These are phyloP conservation scores for Pythium pyrilobum DNA, from an alignment of 352 stramenopile species.

Conservation along the genomic window DNA sequence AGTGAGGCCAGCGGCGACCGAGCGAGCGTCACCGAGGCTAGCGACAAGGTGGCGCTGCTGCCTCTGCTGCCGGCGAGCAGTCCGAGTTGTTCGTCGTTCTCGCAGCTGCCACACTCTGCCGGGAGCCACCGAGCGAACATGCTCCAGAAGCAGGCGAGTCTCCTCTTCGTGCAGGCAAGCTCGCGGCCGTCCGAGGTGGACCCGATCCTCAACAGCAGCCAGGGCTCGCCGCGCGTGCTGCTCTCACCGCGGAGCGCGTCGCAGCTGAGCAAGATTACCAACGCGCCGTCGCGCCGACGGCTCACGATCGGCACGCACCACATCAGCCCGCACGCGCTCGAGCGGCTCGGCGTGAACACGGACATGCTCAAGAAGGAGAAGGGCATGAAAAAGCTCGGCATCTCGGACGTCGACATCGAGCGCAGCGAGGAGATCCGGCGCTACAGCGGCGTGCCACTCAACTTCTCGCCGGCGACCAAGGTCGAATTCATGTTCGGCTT, in stretches of 20 bases:
- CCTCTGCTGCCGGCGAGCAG: constrained; percentile 1
- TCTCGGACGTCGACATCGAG: constrained; percentile 34
- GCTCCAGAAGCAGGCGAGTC: constrained; percentile 10
- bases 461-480: constrained; percentile 17
- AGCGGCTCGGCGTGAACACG: constrained; percentile 30
- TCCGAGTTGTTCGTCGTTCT: not conserved
- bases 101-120: not conserved
- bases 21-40: not conserved
- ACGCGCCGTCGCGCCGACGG: constrained; percentile 11
- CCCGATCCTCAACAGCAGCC: not conserved
- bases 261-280: constrained; percentile 3
- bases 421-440: constrained; percentile 24
- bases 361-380: constrained; percentile 39
- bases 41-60: not conserved
- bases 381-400: constrained; percentile 43
- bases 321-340: constrained; percentile 27
- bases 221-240: not conserved
- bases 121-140: not conserved
- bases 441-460: constrained; percentile 22
- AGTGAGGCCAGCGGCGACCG: not conserved
- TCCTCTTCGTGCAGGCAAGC: not conserved
- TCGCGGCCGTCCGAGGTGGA: not conserved
- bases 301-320: constrained; percentile 19
- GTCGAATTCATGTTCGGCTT: constrained; percentile 35
- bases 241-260: not conserved